These are phyloP conservation scores for Rutstroemia sp. DNA, from an alignment of 2,329 filamentous ascomycete species.

Conservation along the genomic window DNA sequence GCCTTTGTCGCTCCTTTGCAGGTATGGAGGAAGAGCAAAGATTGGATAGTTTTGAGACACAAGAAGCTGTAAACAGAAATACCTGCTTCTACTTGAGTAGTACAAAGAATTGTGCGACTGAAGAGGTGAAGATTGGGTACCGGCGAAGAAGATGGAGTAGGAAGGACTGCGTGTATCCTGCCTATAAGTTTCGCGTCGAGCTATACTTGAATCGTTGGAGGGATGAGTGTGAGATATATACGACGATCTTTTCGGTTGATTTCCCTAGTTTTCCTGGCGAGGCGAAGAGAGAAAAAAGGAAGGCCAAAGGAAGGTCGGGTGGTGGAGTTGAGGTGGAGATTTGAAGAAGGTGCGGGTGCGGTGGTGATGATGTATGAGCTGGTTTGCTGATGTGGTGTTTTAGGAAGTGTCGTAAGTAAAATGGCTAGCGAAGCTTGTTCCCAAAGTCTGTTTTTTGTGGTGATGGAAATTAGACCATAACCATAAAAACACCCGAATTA, in stretches of 20 bases:
- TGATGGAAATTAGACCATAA: neutral
- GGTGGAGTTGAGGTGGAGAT: neutral
- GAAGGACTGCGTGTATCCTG: neutral
- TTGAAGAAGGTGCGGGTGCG: neutral
- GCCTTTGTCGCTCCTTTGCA: neutral
- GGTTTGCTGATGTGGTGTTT: neutral
- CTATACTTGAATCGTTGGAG: neutral
- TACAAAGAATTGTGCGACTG: neutral
- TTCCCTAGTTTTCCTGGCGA: neutral
- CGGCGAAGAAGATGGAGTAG: neutral
- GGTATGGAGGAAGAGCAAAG: neutral
- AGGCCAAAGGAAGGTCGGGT: neutral
- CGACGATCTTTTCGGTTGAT: no score
- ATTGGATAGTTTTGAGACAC: conserved; percentile 3
- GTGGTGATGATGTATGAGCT: neutral
- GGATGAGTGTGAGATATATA: neutral
- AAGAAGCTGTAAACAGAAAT: neutral
- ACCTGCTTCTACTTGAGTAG: neutral
- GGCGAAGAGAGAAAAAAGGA: neutral
- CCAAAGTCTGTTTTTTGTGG: neutral
- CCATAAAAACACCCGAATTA: neutral
- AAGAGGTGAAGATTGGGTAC: neutral
- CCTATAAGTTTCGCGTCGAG: neutral
- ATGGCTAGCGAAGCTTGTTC: no score
- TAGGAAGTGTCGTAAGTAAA: neutral